Evolutionary conservation across 2,329 filamentous ascomycete species (phyloP).

Genomic region (Ceratocystis cubensis): DNA sequence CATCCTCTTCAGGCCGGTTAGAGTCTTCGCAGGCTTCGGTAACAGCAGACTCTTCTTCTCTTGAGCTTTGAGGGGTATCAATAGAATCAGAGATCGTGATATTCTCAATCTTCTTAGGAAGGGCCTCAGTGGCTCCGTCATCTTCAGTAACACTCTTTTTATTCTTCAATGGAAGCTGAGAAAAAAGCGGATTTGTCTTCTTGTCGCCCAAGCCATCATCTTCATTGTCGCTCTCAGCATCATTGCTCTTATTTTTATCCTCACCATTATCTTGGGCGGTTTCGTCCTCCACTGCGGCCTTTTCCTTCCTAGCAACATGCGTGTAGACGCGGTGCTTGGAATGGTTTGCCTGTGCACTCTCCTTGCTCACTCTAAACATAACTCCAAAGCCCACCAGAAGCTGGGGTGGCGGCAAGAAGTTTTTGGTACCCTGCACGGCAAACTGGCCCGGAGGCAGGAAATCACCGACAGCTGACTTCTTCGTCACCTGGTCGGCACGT

Average conservation of each 20-base stretch:
- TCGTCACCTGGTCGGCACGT: constrained; percentile 76
- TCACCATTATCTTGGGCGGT: constrained; percentile 16
- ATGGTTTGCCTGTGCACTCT: constrained; percentile 63
- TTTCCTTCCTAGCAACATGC: constrained; percentile 14
- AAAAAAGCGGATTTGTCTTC: constrained; percentile 13
- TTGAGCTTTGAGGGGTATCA: background rate
- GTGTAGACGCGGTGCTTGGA: constrained; percentile 47
- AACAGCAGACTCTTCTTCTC: constrained; percentile 1
- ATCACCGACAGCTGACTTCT: constrained; percentile 67
- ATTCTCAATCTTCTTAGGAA: background rate
- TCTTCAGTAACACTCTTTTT: background rate
- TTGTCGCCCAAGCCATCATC: constrained; percentile 2
- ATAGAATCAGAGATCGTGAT: background rate
- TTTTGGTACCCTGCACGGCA: constrained; percentile 73
- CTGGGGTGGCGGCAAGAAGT: constrained; percentile 77
- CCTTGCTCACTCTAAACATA: constrained; percentile 78
- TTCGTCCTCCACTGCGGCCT: constrained; percentile 25
- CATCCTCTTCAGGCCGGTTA: constrained; percentile 22
- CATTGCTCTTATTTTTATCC: background rate
- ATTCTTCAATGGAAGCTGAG: background rate
- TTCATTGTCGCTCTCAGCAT: background rate
- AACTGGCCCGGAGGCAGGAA: constrained; percentile 70
- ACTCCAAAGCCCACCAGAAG: constrained; percentile 78
- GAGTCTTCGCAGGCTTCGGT: background rate
- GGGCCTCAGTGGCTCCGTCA: background rate